These are phyloP conservation scores for Acanthamoeba rhysodes DNA, from an alignment of 208 protist species.

Conservation along the genomic window DNA sequence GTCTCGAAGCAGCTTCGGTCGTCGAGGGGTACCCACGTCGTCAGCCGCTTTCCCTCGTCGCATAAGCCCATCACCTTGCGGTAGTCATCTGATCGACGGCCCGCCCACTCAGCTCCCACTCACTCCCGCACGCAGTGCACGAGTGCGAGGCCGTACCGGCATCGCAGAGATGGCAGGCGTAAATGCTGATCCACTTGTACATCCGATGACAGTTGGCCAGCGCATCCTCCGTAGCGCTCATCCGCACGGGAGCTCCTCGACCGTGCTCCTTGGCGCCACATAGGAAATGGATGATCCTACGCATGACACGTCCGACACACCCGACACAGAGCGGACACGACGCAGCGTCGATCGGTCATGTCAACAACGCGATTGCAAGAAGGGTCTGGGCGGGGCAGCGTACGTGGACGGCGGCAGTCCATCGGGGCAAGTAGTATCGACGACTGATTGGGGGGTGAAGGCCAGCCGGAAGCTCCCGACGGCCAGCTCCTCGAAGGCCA, in stretches of 20 bases:
- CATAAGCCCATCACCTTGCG: conserved; percentile 59
- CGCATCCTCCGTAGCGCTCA: background rate
- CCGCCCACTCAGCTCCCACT: background rate
- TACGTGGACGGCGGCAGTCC: background rate
- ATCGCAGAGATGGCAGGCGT: conserved; percentile 54
- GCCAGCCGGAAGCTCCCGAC: conserved; percentile 13
- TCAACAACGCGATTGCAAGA: background rate
- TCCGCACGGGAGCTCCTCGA: background rate
- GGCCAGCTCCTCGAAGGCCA: background rate
- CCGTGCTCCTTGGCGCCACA: conserved; percentile 43
- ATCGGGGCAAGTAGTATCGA: background rate
- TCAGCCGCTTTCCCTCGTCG: conserved; percentile 19
- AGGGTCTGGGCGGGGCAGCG: background rate
- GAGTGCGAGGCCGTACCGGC: background rate
- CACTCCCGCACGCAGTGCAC: background rate
- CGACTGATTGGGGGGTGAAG: background rate
- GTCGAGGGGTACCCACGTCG: conserved; percentile 22
- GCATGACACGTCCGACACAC: no score
- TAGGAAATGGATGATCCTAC: conserved; percentile 40
- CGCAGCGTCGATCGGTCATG: background rate
- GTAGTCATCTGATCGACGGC: conserved; percentile 28
- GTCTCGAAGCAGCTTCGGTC: conserved; percentile 11
- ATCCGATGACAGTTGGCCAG: conserved; percentile 46
- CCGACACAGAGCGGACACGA: no score
- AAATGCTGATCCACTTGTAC: conserved; percentile 52